A percentile compares a stretch with the other conserved stretches of the same genome.
Evolutionary conservation across 495 filamentous ascomycete species (phyloP).

Genomic region (Penicillium maclennaniae): DNA sequence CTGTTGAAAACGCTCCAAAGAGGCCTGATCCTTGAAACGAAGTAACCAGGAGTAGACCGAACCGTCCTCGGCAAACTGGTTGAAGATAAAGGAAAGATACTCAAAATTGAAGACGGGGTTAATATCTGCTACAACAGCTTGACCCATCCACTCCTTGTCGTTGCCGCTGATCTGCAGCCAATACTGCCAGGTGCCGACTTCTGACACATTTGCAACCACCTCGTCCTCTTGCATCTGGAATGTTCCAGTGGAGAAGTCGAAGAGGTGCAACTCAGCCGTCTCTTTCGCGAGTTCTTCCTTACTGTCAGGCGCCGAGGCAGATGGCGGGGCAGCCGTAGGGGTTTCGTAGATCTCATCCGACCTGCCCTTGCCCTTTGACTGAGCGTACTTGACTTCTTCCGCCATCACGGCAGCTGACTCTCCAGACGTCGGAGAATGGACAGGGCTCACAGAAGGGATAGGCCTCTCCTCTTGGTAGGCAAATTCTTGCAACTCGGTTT

Average conservation of each 20-base stretch:
- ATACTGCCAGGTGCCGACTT: slow-evolving; percentile 90
- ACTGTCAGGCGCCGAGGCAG: slow-evolving; percentile 61
- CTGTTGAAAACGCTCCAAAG: slow-evolving; percentile 84
- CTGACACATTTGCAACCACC: slow-evolving; percentile 75
- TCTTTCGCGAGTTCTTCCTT: slow-evolving; percentile 72
- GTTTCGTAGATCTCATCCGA: slow-evolving; percentile 24
- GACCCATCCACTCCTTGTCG: slow-evolving; percentile 83
- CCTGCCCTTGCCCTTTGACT: slow-evolving; percentile 38
- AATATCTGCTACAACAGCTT: slow-evolving; percentile 79
- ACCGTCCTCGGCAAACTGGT: slow-evolving; percentile 84
- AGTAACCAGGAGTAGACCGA: slow-evolving; percentile 95
- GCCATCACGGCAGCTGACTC: slow-evolving; percentile 43
- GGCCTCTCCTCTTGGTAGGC: slow-evolving; percentile 73
- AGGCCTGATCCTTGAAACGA: slow-evolving; percentile 78
- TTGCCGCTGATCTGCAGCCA: slow-evolving; percentile 83
- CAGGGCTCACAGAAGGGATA: slow-evolving; percentile 77
- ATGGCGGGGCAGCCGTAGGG: slow-evolving; percentile 47
- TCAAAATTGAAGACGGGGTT: slow-evolving; percentile 99
- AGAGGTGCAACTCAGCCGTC: slow-evolving; percentile 82
- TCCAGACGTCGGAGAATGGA: slow-evolving; percentile 52
- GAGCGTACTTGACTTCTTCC: slow-evolving; percentile 45
- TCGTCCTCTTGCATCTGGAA: slow-evolving; percentile 77
- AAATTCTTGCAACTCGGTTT: slow-evolving; percentile 76
- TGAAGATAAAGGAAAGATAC: slow-evolving; percentile 97
- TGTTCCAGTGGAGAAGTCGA: slow-evolving; percentile 78